Base-by-base conservation (phyloP, 306 rosid species). In the Rubus idaeus region DNA sequence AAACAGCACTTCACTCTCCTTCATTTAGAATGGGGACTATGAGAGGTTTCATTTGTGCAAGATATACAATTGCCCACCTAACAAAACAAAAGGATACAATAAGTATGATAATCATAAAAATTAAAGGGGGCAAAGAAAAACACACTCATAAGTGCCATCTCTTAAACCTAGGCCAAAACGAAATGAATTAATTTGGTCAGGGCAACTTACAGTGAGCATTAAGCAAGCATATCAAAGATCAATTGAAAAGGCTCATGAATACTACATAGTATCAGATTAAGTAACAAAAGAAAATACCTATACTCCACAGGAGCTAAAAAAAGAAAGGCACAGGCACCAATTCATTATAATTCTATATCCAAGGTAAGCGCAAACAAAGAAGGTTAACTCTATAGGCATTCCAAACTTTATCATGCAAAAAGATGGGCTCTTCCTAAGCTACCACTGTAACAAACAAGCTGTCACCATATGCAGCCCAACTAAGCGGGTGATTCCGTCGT, bases 51-150 rank as follows among this genome's bases (percentile, higher is more conserved):
- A 90, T 88, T 83, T 92, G 97, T 53, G 97, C 97, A 70, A 92
- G 80, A 79, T 90, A 92, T 78, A 92, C 96, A 74, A 92, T 92
- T 1, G 97, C 97, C 97, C 97, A 92, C 97, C 97, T 92, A 82
- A 57, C 41, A 77, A 46, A 58, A 46, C 68, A 58, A 75, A 79
- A 42, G 75, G 41, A 58, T 45, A 65, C 5, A 21, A 77, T 75
- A 68, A 78, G 86, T 56, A 35, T 7, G 20, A 55, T 3, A 11
- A 30, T 11, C 14, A 72, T 35, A 12, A 30, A 30, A 5, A 51
- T 1, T 10, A 40, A 70, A 2, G 50, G 55, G n/a, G 64, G 77
- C 18, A 60, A 45, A 5, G 51, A n/a, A 13, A 21, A 0, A 7
- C 1, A 8, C 11, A 57, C 30, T 49, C 0, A 17, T 1, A 26